Evolutionary conservation across 2,329 filamentous ascomycete species (phyloP), one percentile per base, ranked within the genome.

Genomic region (Cryphonectria naterciae): DNA sequence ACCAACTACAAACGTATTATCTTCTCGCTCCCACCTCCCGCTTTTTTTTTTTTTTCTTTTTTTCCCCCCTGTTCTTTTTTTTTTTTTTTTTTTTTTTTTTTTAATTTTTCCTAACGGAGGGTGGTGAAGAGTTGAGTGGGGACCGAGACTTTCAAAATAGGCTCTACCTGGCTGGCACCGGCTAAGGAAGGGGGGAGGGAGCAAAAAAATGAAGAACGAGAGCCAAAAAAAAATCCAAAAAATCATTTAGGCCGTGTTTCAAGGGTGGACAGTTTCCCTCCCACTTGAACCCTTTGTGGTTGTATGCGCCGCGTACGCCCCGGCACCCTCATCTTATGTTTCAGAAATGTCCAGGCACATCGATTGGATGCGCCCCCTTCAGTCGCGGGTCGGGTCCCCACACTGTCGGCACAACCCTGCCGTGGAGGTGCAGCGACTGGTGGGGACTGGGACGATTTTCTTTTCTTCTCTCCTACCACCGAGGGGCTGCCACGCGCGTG

Each of bases 231-330:
- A 56, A 28, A 28, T 4, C 7, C 10, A 54, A 49, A 52, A 52
- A 65, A 65, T 52, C 17, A 52, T 19, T 46, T 41, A 22, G 35
- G 39, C 37, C 58, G 43, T 62, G 66, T 68, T 68, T 68, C 66
- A 68, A 61, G 58, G 66, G 66, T 68, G 66, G 66, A n/a, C 28
- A 60, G 28, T 19, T 52, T n/a, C 28, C 17, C 54, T 39, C n/a
- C 35, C 22, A 46, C 41, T 25, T 61, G 22, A 28, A 15, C 39
- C 61, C 61, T 49, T 56, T 46, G 22, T 61, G 25, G 15, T n/a
- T 68, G n/a, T 46, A 28, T 41, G 25, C n/a, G 66, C 66, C 54
- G 54, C 58, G 56, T 62, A 46, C 35, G 11, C 56, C 66, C 66
- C 5, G 56, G 56, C 43, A 17, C 35, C 4, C 54, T 52, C 58